A percentile compares a stretch with the other conserved stretches of the same genome.
Conservation (phyloP, 2,329 filamentous ascomycete genomes). For the Byssoonygena ceratinophila region DNA sequence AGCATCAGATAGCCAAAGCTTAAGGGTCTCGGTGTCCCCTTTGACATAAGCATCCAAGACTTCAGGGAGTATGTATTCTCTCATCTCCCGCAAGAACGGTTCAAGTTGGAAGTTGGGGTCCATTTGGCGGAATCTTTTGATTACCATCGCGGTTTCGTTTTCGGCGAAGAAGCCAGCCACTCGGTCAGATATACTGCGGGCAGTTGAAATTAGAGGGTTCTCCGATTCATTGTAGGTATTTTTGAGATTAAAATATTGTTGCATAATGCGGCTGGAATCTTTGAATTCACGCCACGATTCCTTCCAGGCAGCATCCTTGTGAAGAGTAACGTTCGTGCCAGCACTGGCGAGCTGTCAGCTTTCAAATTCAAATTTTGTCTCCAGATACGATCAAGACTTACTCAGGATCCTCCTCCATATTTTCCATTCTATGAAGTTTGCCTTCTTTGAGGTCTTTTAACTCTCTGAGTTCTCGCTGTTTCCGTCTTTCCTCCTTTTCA, state of each 20-base stretch:
- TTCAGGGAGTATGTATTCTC: conserved; percentile 95
- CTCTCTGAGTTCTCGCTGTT: conserved; percentile 63
- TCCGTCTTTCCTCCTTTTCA: conserved; percentile 86
- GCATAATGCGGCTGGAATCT: conserved; percentile 78
- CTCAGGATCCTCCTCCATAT: conserved; percentile 75
- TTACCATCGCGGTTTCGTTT: conserved; percentile 93
- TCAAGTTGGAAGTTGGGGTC: conserved; percentile 92
- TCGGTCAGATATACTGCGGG: conserved; percentile 83
- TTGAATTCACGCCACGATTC: conserved; percentile 96
- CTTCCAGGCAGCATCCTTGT: conserved; percentile 97
- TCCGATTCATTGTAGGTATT: conserved; percentile 90
- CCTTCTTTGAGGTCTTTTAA: conserved; percentile 48
- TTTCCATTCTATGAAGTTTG: conserved; percentile 43
- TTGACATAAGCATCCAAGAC: conserved; percentile 97
- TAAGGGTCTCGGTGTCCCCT: conserved; percentile 80
- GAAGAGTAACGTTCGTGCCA: conserved; percentile 83
- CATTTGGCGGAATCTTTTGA: conserved; percentile 95
- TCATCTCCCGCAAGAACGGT: conserved; percentile 85
- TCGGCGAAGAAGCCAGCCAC: conserved; percentile 95
- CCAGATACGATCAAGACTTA: conserved; percentile 43
- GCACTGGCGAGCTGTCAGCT: conserved; percentile 50
- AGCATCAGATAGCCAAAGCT: conserved; percentile 89
- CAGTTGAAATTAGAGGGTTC: conserved; percentile 86
- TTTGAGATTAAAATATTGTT: conserved; percentile 77
- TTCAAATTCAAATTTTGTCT: conserved; percentile 15